phyloP scores from a whole-genome alignment of 2,329 filamentous ascomycete species.

The Parastagonospora nodorum region DNA sequence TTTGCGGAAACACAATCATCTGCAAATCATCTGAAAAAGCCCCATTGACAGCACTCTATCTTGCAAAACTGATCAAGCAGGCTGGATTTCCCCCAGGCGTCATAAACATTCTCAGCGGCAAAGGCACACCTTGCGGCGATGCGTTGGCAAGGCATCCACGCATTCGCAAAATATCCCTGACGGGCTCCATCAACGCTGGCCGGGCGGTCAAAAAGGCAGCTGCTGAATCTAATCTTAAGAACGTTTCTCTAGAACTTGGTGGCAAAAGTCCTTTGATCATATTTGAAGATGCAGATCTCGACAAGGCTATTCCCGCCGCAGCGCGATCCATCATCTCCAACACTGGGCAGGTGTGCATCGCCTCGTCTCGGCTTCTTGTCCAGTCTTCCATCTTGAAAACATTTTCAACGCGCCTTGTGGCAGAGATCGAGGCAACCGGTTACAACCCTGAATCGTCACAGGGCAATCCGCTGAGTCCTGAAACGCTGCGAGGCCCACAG shows the following conservation, averaged over 20 bases:
- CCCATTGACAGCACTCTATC: constrained; percentile 70
- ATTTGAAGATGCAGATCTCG: constrained; percentile 77
- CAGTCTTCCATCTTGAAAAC: too few relatives aligned
- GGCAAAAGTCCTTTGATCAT: constrained; percentile 83
- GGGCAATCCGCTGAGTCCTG: too few relatives aligned
- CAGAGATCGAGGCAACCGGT: too few relatives aligned
- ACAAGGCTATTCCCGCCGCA: constrained; percentile 76
- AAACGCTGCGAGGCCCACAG: too few relatives aligned
- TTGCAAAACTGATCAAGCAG: constrained; percentile 70
- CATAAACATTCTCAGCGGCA: constrained; percentile 76
- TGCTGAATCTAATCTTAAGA: constrained; percentile 77
- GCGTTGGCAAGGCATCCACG: constrained; percentile 78
- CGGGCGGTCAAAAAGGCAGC: constrained; percentile 81
- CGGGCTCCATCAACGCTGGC: constrained; percentile 74
- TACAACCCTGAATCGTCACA: too few relatives aligned
- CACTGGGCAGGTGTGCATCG: too few relatives aligned
- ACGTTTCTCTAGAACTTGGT: constrained; percentile 79
- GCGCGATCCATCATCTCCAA: too few relatives aligned
- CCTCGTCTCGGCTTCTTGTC: too few relatives aligned
- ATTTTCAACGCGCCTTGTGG: too few relatives aligned
- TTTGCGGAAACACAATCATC: constrained; percentile 73
- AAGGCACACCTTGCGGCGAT: constrained; percentile 78
- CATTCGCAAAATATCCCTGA: constrained; percentile 83
- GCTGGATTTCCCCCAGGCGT: constrained; percentile 80
- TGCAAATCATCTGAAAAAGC: constrained; percentile 80